These are phyloP conservation scores for Spergularia azorica DNA, from an alignment of 179 eudicot genomes.

Conservation along the genomic window DNA sequence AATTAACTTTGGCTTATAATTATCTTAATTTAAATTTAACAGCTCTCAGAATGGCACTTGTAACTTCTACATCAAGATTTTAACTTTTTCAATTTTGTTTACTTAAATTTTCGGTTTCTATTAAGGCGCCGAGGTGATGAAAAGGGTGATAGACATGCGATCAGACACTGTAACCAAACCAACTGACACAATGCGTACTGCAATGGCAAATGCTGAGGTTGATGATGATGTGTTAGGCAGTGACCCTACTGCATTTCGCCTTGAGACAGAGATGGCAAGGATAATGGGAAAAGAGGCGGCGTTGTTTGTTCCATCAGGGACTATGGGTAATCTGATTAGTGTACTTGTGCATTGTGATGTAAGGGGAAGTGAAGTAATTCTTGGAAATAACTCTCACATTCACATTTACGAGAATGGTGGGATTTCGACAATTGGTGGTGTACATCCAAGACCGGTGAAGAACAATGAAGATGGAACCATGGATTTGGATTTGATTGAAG, in stretches of 20 bases:
- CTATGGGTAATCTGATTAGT: constrained; percentile 93
- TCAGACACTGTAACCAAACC: constrained; percentile 97
- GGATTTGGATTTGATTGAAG: constrained; percentile 75
- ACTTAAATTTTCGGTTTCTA: neutral
- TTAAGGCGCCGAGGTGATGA: constrained; percentile 49
- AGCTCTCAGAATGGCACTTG: no score
- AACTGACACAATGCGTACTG: constrained; percentile 77
- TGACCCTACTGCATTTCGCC: constrained; percentile 81
- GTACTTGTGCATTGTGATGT: constrained; percentile 84
- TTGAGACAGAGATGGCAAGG: constrained; percentile 78
- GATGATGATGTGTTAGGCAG: constrained; percentile 80
- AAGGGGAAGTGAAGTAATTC: constrained; percentile 93
- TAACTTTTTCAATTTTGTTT: constrained; percentile 1
- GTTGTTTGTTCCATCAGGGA: constrained; percentile 92
- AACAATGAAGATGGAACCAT: constrained; percentile 90
- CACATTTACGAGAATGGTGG: constrained; percentile 95
- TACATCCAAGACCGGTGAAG: constrained; percentile 85
- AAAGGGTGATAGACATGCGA: constrained; percentile 70
- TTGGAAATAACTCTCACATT: constrained; percentile 84
- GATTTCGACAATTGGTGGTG: constrained; percentile 89
- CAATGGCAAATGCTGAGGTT: constrained; percentile 94
- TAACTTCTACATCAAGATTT: no score
- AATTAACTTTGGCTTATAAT: no score
- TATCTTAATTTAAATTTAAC: no score
- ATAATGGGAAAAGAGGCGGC: constrained; percentile 87